Evolutionary conservation across 768 basidiomycete species (phyloP).

Genomic region (Russula griseocarnosa): DNA sequence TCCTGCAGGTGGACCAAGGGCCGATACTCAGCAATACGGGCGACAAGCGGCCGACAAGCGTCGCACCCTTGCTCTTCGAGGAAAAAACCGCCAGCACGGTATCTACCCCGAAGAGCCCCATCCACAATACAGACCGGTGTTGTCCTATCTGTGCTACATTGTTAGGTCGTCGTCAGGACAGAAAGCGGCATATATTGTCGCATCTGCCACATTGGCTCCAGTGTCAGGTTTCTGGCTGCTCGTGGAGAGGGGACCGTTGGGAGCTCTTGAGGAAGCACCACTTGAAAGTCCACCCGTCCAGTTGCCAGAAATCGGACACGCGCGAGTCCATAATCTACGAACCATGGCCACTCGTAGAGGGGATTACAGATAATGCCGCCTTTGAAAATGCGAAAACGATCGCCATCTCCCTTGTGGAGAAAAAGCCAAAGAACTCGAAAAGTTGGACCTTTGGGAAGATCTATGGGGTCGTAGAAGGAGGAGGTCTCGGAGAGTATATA

Average conservation of each 20-base stretch:
- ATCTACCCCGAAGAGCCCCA: neutral
- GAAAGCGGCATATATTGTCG: neutral
- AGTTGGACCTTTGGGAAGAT: neutral
- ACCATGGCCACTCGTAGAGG: neutral
- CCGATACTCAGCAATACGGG: neutral
- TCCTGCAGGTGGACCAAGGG: neutral
- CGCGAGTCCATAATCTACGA: neutral
- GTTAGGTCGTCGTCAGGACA: neutral
- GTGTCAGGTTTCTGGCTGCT: conserved; percentile 3
- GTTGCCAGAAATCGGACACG: neutral
- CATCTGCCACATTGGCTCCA: conserved; percentile 11
- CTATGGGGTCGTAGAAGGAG: neutral
- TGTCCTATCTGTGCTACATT: conserved; percentile 4
- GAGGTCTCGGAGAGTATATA: neutral
- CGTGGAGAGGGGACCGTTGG: conserved; percentile 10
- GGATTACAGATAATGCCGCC: neutral
- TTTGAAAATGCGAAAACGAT: neutral
- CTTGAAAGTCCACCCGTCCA: neutral
- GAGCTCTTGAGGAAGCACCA: conserved; percentile 4
- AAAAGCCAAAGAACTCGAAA: neutral
- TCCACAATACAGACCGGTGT: neutral
- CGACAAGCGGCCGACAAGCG: neutral
- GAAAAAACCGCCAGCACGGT: neutral
- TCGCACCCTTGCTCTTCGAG: too few relatives aligned
- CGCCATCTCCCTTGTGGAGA: neutral